Conservation (phyloP, 257 asterid genomes). For the Gentiana straminea region DNA sequence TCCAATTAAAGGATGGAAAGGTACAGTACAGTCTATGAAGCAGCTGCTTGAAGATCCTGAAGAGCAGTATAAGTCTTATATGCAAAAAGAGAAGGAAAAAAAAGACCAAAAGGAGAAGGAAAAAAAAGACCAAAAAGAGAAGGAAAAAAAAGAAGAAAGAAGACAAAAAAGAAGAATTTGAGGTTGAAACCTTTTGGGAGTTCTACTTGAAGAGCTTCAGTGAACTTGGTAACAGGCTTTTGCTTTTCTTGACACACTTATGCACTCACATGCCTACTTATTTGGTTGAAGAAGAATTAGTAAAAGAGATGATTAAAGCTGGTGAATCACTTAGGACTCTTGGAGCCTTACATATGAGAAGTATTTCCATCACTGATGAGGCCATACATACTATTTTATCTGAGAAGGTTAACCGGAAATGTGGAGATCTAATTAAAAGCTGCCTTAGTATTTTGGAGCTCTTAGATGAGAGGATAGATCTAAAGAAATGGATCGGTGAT, state of each 20-base stretch:
- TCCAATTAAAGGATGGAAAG: no score
- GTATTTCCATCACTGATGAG: no score
- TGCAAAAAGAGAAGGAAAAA: slow-evolving; percentile 8
- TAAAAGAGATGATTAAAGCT: no score
- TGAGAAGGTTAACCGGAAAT: slow-evolving; percentile 39
- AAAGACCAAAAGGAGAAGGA: slow-evolving; percentile 11
- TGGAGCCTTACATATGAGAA: no score
- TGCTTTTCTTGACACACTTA: no score
- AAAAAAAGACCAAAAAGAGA: slow-evolving; percentile 7
- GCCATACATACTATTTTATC: no score
- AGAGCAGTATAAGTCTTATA: slow-evolving; percentile 22
- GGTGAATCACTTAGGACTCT: no score
- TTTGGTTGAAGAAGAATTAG: no score
- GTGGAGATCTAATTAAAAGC: slow-evolving; percentile 42
- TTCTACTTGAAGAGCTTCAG: slow-evolving; percentile 25
- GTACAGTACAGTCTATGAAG: slow-evolving; percentile 23
- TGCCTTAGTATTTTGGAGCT: no score
- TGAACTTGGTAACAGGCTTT: slow-evolving; percentile 12
- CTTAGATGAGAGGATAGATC: no score
- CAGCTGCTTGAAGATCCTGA: slow-evolving; percentile 43
- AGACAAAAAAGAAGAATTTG: slow-evolving; percentile 12
- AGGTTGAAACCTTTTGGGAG: slow-evolving; percentile 37
- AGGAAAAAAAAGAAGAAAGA: slow-evolving; percentile 7
- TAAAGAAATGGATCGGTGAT: no score
- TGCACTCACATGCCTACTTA: no score